These are phyloP conservation scores for Tylopilus sp. DNA, from an alignment of 768 basidiomycete species.

Conservation along the genomic window DNA sequence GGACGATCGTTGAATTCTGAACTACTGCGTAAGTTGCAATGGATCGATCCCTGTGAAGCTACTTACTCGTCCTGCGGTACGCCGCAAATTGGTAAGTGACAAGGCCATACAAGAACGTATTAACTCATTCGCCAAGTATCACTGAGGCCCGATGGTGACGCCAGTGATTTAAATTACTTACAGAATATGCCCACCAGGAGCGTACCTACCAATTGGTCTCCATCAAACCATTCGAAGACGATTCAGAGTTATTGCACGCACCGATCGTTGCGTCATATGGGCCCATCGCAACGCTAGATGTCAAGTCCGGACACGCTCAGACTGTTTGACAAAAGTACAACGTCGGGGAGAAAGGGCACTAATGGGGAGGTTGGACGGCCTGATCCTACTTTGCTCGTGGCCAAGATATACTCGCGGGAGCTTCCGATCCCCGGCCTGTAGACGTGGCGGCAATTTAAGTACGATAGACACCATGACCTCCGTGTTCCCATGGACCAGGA, in stretches of 20 bases:
- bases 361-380: not conserved
- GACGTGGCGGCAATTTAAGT: not conserved
- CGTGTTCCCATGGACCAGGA: not conserved
- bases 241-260: not conserved
- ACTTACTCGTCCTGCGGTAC: slow-evolving; percentile 18
- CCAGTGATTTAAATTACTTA: not conserved
- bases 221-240: not conserved
- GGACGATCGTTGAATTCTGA: slow-evolving; percentile 17
- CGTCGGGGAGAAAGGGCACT: not conserved
- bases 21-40: not conserved
- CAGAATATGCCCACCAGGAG: not conserved
- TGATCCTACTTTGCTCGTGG: not conserved
- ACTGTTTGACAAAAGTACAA: not conserved
- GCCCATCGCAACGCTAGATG: not conserved
- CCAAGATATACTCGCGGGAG: not conserved
- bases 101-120: not conserved
- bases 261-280: not conserved
- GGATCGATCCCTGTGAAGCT: not conserved
- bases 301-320: not conserved
- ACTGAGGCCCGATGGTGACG: not conserved
- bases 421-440: not conserved
- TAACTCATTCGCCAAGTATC: not conserved
- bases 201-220: not conserved
- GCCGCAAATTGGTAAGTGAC: not conserved
- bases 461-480: not conserved